Conservation (phyloP, 1,284 basidiomycete species). For the Waitea zeae region DNA sequence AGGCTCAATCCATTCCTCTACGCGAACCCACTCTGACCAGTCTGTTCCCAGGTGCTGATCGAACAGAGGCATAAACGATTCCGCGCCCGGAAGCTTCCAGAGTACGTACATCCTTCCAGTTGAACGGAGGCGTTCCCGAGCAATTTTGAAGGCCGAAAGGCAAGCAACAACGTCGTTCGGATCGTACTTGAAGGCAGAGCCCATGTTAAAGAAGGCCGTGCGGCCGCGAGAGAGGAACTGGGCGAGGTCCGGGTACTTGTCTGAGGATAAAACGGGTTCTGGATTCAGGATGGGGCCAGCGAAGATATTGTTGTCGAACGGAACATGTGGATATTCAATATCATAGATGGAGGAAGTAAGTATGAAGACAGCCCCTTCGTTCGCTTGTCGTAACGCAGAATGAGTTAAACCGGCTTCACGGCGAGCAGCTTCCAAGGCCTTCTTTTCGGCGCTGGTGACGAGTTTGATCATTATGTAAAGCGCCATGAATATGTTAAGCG, state of each 20-base stretch:
- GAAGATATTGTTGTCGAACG: background rate
- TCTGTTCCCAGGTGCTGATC: background rate
- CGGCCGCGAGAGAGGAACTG: background rate
- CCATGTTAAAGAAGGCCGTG: background rate
- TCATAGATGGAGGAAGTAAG: background rate
- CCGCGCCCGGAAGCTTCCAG: background rate
- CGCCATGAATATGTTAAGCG: background rate
- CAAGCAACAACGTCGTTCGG: background rate
- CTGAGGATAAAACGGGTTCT: background rate
- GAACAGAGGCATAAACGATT: background rate
- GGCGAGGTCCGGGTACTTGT: background rate
- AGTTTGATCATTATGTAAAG: background rate
- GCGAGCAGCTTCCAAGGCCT: background rate
- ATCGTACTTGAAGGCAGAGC: background rate
- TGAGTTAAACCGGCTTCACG: background rate
- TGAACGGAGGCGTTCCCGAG: background rate
- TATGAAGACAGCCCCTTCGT: background rate
- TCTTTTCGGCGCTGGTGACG: background rate
- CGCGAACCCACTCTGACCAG: background rate
- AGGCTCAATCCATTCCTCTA: slow-evolving; percentile 6
- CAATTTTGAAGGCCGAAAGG: background rate
- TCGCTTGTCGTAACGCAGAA: background rate
- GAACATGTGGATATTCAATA: background rate
- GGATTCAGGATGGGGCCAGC: background rate
- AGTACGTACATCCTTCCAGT: background rate